A percentile compares a stretch with the other conserved stretches of the same genome.
These are phyloP conservation scores for Aspergillus neoniger DNA, from an alignment of 2,329 filamentous ascomycete species.

Conservation along the genomic window DNA sequence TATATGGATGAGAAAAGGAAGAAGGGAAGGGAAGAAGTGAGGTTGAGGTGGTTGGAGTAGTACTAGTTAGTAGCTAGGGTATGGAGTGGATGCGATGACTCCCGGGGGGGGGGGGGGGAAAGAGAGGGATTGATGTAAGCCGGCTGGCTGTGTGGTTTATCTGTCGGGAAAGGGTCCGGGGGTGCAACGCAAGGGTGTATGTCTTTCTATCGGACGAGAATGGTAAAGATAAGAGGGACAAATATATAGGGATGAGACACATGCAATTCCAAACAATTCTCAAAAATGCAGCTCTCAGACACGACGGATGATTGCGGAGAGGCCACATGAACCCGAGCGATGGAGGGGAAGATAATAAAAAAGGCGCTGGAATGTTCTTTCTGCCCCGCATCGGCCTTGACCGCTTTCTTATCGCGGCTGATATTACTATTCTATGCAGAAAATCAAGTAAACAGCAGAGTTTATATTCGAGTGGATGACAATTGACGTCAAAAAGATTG, in stretches of 20 bases:
- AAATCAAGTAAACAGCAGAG: no score
- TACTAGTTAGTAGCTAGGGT: neutral
- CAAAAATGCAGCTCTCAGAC: neutral
- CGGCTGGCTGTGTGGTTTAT: no score
- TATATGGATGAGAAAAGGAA: neutral
- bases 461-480: neutral
- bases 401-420: conserved; percentile 14
- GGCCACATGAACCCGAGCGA: neutral
- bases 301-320: neutral
- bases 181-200: no score
- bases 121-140: no score
- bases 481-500: no score
- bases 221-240: neutral
- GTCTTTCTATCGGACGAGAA: neutral
- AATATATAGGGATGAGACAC: neutral
- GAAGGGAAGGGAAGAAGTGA: neutral
- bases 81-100: neutral
- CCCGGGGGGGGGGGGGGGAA: no score
- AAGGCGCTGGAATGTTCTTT: conserved; percentile 6
- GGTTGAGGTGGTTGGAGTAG: neutral
- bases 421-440: neutral
- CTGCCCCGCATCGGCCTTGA: conserved; percentile 5
- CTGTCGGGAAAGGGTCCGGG: no score
- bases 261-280: neutral
- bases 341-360: neutral